Evolutionary conservation across 2,329 filamentous ascomycete genomes (phyloP), one percentile per base, ranked within the genome.

Genomic region (Cercospora beticola): DNA sequence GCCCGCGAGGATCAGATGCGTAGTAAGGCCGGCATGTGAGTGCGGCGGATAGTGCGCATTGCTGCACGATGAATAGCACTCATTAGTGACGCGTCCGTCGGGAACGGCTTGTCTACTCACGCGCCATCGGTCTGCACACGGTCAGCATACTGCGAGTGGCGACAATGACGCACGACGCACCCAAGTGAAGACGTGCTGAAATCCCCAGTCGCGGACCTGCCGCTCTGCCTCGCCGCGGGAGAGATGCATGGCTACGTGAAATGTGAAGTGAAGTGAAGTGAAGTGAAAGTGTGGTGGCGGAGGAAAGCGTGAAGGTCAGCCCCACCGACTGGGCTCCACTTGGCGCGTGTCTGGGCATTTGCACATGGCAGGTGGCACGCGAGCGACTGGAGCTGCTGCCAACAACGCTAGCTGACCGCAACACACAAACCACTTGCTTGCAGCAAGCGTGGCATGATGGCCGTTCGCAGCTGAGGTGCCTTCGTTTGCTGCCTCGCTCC

Each of bases 21-120:
- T 92, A 0, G 89, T 92, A 57, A 89, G 80, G 40, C 85, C 86
- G 23, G 79, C 73, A 76, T 93, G 90, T 14, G 84, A 85, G 76
- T 92, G 90, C 14, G 90, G 90, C 49, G 83, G 82, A 76, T 92
- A 92, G 78, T 92, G 83, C 30, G 86, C 84, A 76, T 91, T 89
- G 70, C 89, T 91, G 77, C 43, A 18, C 40, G 16, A 49, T 23
- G 40, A 3, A 56, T 46, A 62, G 54, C 33, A 23, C 40, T 49
- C 40, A 18, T 33, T 28, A 59, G 14, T 62, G 60, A 26, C 43
- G 21, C 46, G 33, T 63, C 23, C 46, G 46, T 30, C 61, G 14
- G 54, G 43, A 18, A 30, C 58, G 23, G 52, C 21, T 21, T 16
- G 30, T 63, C 43, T 23, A 60, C 60, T 65, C 36, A 57, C 58